These are phyloP conservation scores for Sporopachydermia quercuum DNA, from an alignment of 805 yeast genomes.

Conservation along the genomic window DNA sequence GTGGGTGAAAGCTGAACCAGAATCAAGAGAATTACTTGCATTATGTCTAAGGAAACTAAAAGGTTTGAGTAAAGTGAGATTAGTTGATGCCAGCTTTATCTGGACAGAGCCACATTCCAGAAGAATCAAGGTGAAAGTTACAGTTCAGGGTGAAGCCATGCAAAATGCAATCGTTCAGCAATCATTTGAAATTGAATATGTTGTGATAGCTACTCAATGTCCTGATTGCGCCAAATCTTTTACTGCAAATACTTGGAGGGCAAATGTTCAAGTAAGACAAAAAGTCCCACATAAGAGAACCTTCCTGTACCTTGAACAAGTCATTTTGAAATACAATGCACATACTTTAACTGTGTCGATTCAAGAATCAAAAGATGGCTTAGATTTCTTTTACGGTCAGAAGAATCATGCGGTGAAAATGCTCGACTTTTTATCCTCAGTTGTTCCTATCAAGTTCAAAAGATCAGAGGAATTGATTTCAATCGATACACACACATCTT, in stretches of 20 bases:
- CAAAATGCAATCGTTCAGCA: conserved; percentile 86
- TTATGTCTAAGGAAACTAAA: conserved; percentile 76
- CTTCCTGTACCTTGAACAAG: conserved; percentile 86
- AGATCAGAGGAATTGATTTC: conserved; percentile 86
- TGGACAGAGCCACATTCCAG: conserved; percentile 99
- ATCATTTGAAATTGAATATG: conserved; percentile 84
- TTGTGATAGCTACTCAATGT: conserved; percentile 93
- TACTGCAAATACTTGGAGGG: conserved; percentile 96
- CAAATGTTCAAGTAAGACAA: conserved; percentile 94
- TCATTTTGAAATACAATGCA: conserved; percentile 83
- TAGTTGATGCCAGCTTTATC: conserved; percentile 85
- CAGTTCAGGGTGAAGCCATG: conserved; percentile 96
- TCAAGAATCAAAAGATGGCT: conserved; percentile 84
- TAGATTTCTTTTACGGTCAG: conserved; percentile 83
- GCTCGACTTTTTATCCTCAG: conserved; percentile 78
- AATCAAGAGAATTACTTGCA: conserved; percentile 85
- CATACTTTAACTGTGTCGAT: conserved; percentile 89
- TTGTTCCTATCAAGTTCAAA: conserved; percentile 71
- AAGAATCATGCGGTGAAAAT: conserved; percentile 87
- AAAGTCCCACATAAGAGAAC: conserved; percentile 96
- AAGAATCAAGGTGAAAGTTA: conserved; percentile 77
- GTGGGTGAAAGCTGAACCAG: conserved; percentile 85
- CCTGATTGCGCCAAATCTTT: conserved; percentile 96
- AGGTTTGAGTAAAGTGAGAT: conserved; percentile 73
- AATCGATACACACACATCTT: conserved; percentile 83